phyloP scores from a whole-genome alignment of 2,329 filamentous ascomycete species.

The Fusarium chlamydosporum region DNA sequence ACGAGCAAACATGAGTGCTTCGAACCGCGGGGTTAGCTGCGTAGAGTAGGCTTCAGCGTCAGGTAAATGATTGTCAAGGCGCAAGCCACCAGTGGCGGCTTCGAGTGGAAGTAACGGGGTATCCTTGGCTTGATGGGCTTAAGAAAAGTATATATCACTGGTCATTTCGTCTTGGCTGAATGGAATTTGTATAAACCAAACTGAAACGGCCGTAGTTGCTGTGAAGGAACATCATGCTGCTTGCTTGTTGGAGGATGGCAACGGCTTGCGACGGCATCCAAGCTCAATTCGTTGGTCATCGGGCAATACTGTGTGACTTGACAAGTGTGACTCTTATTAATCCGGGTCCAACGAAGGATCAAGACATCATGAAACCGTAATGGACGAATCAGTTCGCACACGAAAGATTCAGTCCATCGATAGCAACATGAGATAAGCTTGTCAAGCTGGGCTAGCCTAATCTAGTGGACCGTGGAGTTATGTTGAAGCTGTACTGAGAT shows the following conservation, averaged over 20 bases:
- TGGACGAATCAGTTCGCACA: not conserved
- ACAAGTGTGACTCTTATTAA: constrained; percentile 7
- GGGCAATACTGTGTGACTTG: constrained; percentile 35
- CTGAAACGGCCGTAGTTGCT: constrained; percentile 9
- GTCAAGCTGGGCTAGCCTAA: not conserved
- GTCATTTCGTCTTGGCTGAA: not conserved
- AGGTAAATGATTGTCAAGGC: constrained; percentile 24
- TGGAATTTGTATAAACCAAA: not conserved
- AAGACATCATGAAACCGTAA: constrained; percentile 6
- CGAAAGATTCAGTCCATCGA: not conserved
- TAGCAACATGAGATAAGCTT: not conserved
- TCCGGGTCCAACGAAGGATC: constrained; percentile 19
- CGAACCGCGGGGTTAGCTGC: constrained; percentile 26
- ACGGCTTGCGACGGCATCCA: constrained; percentile 37
- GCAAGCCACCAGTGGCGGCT: constrained; percentile 23
- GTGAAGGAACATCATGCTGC: constrained; percentile 9
- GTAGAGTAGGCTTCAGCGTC: constrained; percentile 9
- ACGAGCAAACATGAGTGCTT: constrained; percentile 6
- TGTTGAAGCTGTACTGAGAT: not conserved
- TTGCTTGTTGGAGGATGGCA: constrained; percentile 30
- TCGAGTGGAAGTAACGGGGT: constrained; percentile 2
- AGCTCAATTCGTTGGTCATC: constrained; percentile 8
- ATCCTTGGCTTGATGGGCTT: constrained; percentile 11
- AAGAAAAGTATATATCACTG: constrained; percentile 3
- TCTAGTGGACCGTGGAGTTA: not conserved